Evolutionary conservation across 805 yeast species (phyloP), one percentile per base, ranked within the genome.

Genomic region (Zygoascus bituminiphila): DNA sequence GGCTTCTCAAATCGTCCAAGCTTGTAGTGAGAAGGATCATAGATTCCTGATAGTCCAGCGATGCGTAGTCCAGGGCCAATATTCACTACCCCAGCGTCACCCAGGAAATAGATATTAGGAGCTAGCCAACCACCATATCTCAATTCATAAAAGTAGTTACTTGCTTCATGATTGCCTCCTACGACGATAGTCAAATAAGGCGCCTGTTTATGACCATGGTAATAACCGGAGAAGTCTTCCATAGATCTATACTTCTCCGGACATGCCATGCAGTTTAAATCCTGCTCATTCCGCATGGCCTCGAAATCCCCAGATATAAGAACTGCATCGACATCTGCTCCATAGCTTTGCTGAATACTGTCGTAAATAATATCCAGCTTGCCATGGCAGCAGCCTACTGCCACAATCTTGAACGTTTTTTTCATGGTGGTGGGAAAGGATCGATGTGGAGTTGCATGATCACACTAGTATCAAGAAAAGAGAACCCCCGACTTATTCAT

Each of bases 151-250:
- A 93, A 61, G 61, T 84, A 86, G 51, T 81, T 78, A 50, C 94
- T 85, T 3, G 93, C 81, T 61, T 93, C 98, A 60, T 93, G 98
- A 65, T 93, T 93, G 0, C 98, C 98, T 2, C 98, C 98, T 38
- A 93, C 78, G 55, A 91, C 84, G 0, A 93, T 56, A 0, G 98
- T 91, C 26, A 79, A 64, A 1, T 83, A 72, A 0, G 96, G 96
- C 0, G 96, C 95, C 24, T 46, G 63, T 42, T 66, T 69, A 17
- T 57, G 54, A 0, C 91, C 87, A 1, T 60, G 61, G 58, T 85
- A 86, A 62, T 88, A 91, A 21, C 75, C 67, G 40, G 76, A 78
- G 63, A 91, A 93, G 57, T 91, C 96, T 1, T 96, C 96, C 56
- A 88, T 59, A 38, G 63, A 63, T 41, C 76, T 73, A 64, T 84